A percentile compares a stretch with the other conserved stretches of the same genome.
Evolutionary conservation across 257 asterid genomes (phyloP).

Genomic region (Echium plantagineum): DNA sequence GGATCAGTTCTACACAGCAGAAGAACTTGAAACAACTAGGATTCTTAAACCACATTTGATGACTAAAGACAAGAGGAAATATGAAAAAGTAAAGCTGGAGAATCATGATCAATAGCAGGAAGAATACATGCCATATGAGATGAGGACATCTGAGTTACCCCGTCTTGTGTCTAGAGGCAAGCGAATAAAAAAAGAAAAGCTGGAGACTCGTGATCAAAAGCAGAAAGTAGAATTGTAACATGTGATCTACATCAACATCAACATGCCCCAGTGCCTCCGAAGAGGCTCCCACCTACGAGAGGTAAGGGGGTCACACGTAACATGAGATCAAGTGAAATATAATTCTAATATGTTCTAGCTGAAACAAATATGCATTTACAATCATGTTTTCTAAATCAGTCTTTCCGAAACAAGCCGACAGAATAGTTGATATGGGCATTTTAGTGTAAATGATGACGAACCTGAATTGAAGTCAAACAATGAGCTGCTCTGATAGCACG

Average conservation of each 20-base stretch:
- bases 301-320: background rate
- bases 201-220: background rate
- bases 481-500: slow-evolving; percentile 98
- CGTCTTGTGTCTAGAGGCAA: background rate
- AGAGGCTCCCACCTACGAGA: no score
- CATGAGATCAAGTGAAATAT: background rate
- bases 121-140: background rate
- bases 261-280: no score
- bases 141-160: background rate
- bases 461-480: slow-evolving; percentile 98
- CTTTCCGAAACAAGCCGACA: background rate
- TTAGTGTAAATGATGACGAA: slow-evolving; percentile 19
- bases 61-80: background rate
- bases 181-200: background rate
- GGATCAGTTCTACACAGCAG: background rate
- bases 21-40: background rate
- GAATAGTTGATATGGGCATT: background rate
- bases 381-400: background rate
- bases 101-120: background rate
- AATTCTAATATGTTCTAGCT: background rate
- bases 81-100: background rate
- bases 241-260: no score
- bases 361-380: background rate
- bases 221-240: background rate
- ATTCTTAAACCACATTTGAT: background rate